These are phyloP conservation scores for Paspalum vaginatum DNA, from an alignment of 176 grass and related monocot genomes.

Conservation along the genomic window DNA sequence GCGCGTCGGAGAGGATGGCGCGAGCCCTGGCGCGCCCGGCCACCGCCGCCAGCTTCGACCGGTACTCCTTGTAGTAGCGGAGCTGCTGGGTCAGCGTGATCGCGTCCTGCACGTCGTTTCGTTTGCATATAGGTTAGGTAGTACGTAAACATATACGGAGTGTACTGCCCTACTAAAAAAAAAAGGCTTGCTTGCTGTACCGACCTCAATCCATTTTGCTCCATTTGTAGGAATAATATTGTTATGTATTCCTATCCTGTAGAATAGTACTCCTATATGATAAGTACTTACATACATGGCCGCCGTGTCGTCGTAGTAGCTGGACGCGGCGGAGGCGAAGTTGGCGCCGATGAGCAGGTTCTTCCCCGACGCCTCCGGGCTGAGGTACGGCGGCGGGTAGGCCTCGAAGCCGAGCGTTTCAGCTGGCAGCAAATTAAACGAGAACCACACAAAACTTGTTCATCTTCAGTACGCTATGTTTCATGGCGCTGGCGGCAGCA, in stretches of 20 bases:
- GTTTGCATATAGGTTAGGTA: neutral
- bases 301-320: conserved; percentile 70
- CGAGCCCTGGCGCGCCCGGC: conserved; percentile 41
- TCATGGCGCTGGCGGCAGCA: too few relatives aligned
- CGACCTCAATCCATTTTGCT: neutral
- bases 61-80: conserved; percentile 74
- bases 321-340: conserved; percentile 84
- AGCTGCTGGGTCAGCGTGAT: conserved; percentile 75
- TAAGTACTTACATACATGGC: conserved; percentile 60
- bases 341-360: conserved; percentile 77
- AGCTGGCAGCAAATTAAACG: conserved; percentile 34
- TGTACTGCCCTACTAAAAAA: too few relatives aligned
- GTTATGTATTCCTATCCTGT: too few relatives aligned
- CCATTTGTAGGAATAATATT: neutral
- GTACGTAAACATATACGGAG: too few relatives aligned
- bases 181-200: too few relatives aligned
- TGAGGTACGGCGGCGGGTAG: conserved; percentile 71
- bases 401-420: conserved; percentile 62
- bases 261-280: too few relatives aligned
- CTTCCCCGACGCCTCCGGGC: conserved; percentile 59
- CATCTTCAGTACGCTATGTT: too few relatives aligned
- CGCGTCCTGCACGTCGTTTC: conserved; percentile 50
- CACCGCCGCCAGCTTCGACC: conserved; percentile 57
- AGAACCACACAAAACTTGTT: too few relatives aligned
- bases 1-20: conserved; percentile 59